Base-by-base conservation (phyloP, 805 yeast species). In the Wickerhamomyces strasburgensis region DNA sequence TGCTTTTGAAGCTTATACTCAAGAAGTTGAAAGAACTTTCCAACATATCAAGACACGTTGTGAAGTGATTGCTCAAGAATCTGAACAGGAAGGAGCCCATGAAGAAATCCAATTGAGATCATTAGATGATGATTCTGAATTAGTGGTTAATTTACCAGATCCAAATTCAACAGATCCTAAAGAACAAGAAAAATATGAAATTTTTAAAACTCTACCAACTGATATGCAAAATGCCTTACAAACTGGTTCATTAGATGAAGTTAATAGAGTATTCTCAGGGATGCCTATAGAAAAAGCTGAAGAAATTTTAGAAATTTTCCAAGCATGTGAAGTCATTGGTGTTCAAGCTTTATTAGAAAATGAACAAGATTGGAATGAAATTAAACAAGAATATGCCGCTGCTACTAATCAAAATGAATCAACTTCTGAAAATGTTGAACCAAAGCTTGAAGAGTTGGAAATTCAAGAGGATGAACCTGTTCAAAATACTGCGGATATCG, bases 271-370 rank as follows among this genome's bases (percentile, higher is more conserved):
- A 2, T 85, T 90, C 58, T 90, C 81, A 2, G 65, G 68, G 6
- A 72, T 84, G 72, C 68, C 77, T 16, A 67, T 89, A 4, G 83
- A 71, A 9, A 89, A 85, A 27, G 96, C 96, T 5, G 98, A 90
- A 57, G 58, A 62, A 7, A 69, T 84, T 6, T 71, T 90, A 47
- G 89, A 80, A 43, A 57, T 76, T 34, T 80, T 90, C 53, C 82
- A 86, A 48, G 77, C 80, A 51, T 82, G 88, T 52, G 88, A 85
- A 9, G 88, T 87, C 23, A 79, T 90, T 52, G 87, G 90, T 25
- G 78, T 90, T 27, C 84, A 79, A 48, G 95, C 83, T 0, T 61
- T 81, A 26, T 60, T 84, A 37, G 93, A 84, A 47, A 76, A 83
- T 54, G 88, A 82, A 54, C 65, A 72, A 15, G 85, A 84, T 39